Evolutionary conservation across 805 yeast species (phyloP).

Genomic region (Candida easanensis): DNA sequence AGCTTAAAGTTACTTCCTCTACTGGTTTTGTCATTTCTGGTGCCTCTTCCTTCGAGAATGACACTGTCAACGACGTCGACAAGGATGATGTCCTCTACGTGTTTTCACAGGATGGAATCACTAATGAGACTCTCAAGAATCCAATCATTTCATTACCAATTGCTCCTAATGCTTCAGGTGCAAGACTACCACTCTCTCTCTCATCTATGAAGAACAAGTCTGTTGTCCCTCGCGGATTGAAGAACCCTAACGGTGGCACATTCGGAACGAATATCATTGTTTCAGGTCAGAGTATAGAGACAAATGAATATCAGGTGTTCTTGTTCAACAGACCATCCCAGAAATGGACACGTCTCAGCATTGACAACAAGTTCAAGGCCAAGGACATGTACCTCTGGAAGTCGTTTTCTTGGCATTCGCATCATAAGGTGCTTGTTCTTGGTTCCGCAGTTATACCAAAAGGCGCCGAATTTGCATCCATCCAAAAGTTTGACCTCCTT

Average conservation of each 20-base stretch:
- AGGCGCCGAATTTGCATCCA: constrained; percentile 29
- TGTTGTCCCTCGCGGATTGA: constrained; percentile 45
- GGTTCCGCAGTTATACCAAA: constrained; percentile 38
- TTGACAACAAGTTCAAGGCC: constrained; percentile 42
- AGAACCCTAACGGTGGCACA: constrained; percentile 56
- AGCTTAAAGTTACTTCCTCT: constrained; percentile 18
- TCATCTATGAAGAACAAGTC: constrained; percentile 17
- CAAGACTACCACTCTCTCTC: constrained; percentile 28
- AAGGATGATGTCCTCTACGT: constrained; percentile 21
- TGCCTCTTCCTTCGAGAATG: constrained; percentile 7
- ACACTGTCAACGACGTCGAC: constrained; percentile 1
- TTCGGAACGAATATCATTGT: constrained; percentile 67
- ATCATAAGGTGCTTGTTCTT: constrained; percentile 62
- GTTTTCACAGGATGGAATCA: constrained; percentile 15
- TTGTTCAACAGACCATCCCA: constrained; percentile 52
- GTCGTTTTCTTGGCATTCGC: constrained; percentile 74
- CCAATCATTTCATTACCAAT: constrained; percentile 36
- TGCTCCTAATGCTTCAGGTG: constrained; percentile 30
- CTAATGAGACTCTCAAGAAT: constrained; percentile 10
- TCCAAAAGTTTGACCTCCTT: constrained; percentile 43
- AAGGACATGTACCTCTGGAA: constrained; percentile 59
- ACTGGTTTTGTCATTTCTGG: constrained; percentile 22
- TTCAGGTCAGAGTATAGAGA: constrained; percentile 54
- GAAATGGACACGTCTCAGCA: constrained; percentile 63
- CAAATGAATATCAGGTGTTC: constrained; percentile 41